These are phyloP conservation scores for Suhomyces bokatorum DNA, from an alignment of 1,139 yeast species.

Conservation along the genomic window DNA sequence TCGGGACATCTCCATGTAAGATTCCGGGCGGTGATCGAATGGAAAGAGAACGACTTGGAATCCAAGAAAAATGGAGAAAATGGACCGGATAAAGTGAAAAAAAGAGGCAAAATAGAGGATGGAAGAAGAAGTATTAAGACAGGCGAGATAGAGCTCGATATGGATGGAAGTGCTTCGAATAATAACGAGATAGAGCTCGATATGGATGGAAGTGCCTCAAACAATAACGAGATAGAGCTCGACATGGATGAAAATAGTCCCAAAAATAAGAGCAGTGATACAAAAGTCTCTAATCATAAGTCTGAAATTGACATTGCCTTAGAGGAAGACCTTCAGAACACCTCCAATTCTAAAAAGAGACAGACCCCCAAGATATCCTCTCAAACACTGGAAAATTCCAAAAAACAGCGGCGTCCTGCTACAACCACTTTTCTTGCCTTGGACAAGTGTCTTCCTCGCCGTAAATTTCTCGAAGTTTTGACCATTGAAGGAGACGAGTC, in stretches of 20 bases:
- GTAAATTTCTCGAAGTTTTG: conserved; percentile 52
- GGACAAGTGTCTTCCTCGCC: conserved; percentile 74
- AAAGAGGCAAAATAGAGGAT: conserved; percentile 13
- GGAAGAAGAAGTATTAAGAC: conserved; percentile 5
- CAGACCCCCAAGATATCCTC: background rate
- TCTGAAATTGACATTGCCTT: no score
- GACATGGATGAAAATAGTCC: conserved; percentile 28
- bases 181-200: conserved; percentile 12
- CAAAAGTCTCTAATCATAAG: no score
- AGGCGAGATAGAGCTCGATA: conserved; percentile 31
- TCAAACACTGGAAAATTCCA: background rate
- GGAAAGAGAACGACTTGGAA: background rate
- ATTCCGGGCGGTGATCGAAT: conserved; percentile 54
- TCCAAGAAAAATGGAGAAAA: background rate
- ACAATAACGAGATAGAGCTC: conserved; percentile 23
- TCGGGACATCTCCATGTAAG: conserved; percentile 86
- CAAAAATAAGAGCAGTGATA: no score
- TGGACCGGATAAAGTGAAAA: background rate
- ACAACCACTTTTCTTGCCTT: conserved; percentile 70
- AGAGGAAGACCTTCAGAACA: background rate
- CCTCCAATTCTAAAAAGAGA: background rate
- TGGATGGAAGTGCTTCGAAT: background rate
- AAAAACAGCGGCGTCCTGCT: background rate
- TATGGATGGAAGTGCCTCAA: conserved; percentile 8
- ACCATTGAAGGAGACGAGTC: conserved; percentile 31